Evolutionary conservation across 164 flowering plant species (phyloP).

Genomic region (Amborella trichopoda): DNA sequence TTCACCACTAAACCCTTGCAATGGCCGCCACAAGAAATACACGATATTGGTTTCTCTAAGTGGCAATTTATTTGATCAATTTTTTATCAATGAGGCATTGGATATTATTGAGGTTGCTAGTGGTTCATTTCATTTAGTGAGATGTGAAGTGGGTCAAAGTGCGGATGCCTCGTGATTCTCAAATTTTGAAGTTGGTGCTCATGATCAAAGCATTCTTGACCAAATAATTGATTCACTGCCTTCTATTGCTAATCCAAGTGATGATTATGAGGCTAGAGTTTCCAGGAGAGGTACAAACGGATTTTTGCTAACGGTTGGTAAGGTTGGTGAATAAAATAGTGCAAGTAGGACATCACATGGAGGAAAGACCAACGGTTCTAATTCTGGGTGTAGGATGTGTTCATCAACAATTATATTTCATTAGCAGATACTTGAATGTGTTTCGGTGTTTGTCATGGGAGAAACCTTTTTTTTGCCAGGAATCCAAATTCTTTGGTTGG

Average conservation of each 20-base stretch:
- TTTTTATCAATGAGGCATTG: slow-evolving; percentile 88
- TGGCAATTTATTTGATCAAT: slow-evolving; percentile 94
- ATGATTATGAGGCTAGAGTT: too few relatives aligned
- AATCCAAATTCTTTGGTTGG: too few relatives aligned
- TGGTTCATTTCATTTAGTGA: slow-evolving; percentile 83
- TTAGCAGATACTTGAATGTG: too few relatives aligned
- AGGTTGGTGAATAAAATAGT: slow-evolving; percentile 24
- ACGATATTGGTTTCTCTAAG: slow-evolving; percentile 92
- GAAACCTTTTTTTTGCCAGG: too few relatives aligned
- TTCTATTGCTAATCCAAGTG: slow-evolving; percentile 53
- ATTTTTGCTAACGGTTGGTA: slow-evolving; percentile 51
- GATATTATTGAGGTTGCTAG: slow-evolving; percentile 98
- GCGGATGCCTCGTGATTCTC: slow-evolving; percentile 57
- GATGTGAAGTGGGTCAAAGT: slow-evolving; percentile 90
- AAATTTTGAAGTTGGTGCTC: slow-evolving; percentile 91
- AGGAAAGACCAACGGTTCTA: slow-evolving; percentile 36
- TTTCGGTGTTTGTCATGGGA: too few relatives aligned
- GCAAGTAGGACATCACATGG: slow-evolving; percentile 12
- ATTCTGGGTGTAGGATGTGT: slow-evolving; percentile 96
- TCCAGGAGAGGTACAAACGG: slow-evolving; percentile 17
- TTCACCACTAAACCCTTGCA: too few relatives aligned
- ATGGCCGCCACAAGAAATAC: too few relatives aligned
- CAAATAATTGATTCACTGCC: slow-evolving; percentile 77
- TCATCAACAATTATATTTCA: too few relatives aligned
- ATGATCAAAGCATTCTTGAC: slow-evolving; percentile 54